A percentile compares a stretch with the other conserved stretches of the same genome.
Evolutionary conservation across 1,284 basidiomycete genomes (phyloP).

Genomic region (Boletellus deceptivus): DNA sequence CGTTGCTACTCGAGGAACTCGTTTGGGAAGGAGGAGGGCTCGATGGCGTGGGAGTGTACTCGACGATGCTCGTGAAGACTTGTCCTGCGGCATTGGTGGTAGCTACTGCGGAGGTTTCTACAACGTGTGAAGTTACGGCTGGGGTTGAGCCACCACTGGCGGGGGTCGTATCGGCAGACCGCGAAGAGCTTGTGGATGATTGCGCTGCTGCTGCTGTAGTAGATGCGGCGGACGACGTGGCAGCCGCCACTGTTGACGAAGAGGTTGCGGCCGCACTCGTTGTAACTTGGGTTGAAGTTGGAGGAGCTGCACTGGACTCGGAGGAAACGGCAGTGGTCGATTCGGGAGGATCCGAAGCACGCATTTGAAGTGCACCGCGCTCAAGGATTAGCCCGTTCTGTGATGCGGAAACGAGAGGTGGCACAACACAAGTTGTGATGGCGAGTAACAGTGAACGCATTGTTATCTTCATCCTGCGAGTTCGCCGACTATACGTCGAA

Average conservation of each 20-base stretch:
- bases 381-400: conserved; percentile 24
- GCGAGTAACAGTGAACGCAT: conserved; percentile 31
- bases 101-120: conserved; percentile 18
- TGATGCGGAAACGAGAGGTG: conserved; percentile 29
- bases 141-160: conserved; percentile 1
- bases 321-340: background rate
- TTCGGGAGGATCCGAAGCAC: conserved; percentile 2
- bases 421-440: conserved; percentile 26
- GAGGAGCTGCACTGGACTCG: background rate
- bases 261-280: conserved; percentile 4
- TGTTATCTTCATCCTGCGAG: conserved; percentile 27
- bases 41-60: conserved; percentile 10
- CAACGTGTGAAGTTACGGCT: background rate
- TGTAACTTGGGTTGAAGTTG: conserved; percentile 7
- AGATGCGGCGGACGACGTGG: conserved; percentile 15
- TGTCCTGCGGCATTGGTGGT: conserved; percentile 28
- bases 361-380: conserved; percentile 19
- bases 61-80: conserved; percentile 15
- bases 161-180: conserved; percentile 1
- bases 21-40: conserved; percentile 18
- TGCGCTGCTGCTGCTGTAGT: background rate
- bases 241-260: conserved; percentile 4
- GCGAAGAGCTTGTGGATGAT: conserved; percentile 2
- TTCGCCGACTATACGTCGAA: conserved; percentile 5
- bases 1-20: background rate